These are phyloP conservation scores for Leccinellum albellum DNA, from an alignment of 768 basidiomycete species.

Conservation along the genomic window DNA sequence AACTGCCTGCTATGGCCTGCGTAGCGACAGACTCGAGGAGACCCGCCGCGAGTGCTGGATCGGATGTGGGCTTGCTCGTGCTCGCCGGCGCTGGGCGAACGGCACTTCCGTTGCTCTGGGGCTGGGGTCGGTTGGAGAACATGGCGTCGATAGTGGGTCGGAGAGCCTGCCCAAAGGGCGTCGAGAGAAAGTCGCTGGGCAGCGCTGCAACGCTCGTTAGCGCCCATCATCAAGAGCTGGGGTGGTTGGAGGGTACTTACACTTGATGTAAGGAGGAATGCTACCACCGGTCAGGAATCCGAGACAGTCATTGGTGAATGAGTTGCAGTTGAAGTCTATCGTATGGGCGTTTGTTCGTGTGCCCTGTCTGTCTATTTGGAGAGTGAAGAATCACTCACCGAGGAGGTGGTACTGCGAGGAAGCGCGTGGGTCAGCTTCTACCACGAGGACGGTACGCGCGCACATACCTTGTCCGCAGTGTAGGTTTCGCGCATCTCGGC, in stretches of 20 bases:
- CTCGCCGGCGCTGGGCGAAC: conserved; percentile 23
- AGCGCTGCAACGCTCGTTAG: conserved; percentile 44
- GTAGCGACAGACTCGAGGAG: conserved; percentile 56
- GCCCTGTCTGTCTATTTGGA: background rate
- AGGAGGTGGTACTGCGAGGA: conserved; percentile 72
- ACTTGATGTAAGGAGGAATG: conserved; percentile 80
- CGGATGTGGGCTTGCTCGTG: conserved; percentile 28
- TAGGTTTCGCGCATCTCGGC: conserved; percentile 71
- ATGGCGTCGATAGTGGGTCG: conserved; percentile 90
- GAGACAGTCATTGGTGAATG: conserved; percentile 84
- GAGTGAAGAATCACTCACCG: conserved; percentile 40
- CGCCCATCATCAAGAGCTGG: background rate
- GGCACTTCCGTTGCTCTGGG: conserved; percentile 27
- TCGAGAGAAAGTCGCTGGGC: conserved; percentile 82
- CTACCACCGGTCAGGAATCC: conserved; percentile 83
- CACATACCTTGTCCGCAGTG: conserved; percentile 80
- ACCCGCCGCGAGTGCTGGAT: conserved; percentile 49
- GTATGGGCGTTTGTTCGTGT: background rate
- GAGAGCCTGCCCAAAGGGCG: conserved; percentile 81
- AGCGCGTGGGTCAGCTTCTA: background rate
- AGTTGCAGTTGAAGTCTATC: conserved; percentile 91
- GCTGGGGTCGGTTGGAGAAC: conserved; percentile 51
- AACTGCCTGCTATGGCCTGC: conserved; percentile 38
- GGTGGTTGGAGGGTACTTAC: conserved; percentile 31
- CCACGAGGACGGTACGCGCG: background rate